Evolutionary conservation across 352 stramenopile species (phyloP), one percentile per base, ranked within the genome.

Genomic region (Detonula confervacea): DNA sequence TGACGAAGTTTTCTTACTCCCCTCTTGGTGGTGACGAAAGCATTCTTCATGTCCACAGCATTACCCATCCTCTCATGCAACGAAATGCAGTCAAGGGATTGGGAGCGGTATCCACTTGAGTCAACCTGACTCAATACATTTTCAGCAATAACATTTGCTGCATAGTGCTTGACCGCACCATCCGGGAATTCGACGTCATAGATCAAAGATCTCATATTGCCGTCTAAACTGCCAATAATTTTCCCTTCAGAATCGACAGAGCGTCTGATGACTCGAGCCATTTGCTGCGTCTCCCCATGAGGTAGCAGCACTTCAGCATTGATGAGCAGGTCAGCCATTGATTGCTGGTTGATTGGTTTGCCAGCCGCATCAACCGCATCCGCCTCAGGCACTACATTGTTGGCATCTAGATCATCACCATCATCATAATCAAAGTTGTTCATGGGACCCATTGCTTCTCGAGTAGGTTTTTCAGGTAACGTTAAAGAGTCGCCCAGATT

Each of bases 141-240:
- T 55, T 86, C 71, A 37, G 80, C 84, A 51, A 88, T 87, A 0
- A 82, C 33, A 47, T 88, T 88, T 0, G 77, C 80, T 29, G 57
- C 20, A 51, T 86, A 87, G 18, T 73, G 70, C 22, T 81, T 61
- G 0, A 73, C 55, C n/a, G 30, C 11, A 24, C 84, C 80, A 76
- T 84, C 68, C n/a, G 49, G 57, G 27, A 88, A 84, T 29, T 74
- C 63, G 0, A 76, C 55, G 22, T 81, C 59, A 56, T 84, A 90
- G 5, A 77, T 9, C 7, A 69, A 39, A 7, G 67, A 81, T 27
- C 84, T 73, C 1, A 90, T 30, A 44, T 81, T 87, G 2, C 42
- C 25, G 52, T 86, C 7, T 18, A 52, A 42, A 1, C 2, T 66
- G 6, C 80, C 80, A 46, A 83, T 64, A 1, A 70, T 1, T n/a